Evolutionary conservation across 345 rosid species (phyloP), one percentile per base, ranked within the genome.

Genomic region (Populus simonii): DNA sequence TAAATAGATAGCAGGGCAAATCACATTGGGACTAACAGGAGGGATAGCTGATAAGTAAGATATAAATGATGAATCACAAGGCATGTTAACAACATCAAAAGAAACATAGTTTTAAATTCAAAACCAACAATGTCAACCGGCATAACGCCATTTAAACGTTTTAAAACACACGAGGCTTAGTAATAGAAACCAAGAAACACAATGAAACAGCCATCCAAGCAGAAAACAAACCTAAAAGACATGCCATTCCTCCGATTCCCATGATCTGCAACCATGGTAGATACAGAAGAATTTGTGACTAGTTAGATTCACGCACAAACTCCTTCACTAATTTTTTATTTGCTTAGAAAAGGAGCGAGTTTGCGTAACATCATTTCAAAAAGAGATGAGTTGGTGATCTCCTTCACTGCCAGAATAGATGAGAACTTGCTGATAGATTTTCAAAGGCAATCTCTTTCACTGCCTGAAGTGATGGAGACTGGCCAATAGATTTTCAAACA

Each of bases 231-330:
- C 11, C 45, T 27, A 39, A 68, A 76, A 17, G 63, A 39, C 65
- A 55, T 47, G n/a, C n/a, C 36, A 16, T 22, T 75, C 43, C n/a
- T 67, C 72, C 5, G 18, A 51, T 23, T 29, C 53, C 29, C 13
- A 70, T 27, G 43, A 13, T 9, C 18, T 29, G 36, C 16, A 72
- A 47, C 71, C 15, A 39, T 27, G 23, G 43, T 11, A 59, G 7
- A 13, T 17, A 23, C 31, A 77, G 39, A 74, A 8, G 53, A 47
- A 31, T 45, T 51, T 71, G 49, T 72, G 82, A 81, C 74, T 77
- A 84, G 79, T 85, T 88, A 89, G 92, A 89, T 89, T 91, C 91
- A 88, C 91, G 88, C 91, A 88, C 91, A 91, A 89, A 91, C 88
- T 83, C 89, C 86, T 85, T 82, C 73, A 25, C 81, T 38, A 68